Base-by-base conservation (phyloP, 306 rosid genomes). In the Sphenostylis stenocarpa region DNA sequence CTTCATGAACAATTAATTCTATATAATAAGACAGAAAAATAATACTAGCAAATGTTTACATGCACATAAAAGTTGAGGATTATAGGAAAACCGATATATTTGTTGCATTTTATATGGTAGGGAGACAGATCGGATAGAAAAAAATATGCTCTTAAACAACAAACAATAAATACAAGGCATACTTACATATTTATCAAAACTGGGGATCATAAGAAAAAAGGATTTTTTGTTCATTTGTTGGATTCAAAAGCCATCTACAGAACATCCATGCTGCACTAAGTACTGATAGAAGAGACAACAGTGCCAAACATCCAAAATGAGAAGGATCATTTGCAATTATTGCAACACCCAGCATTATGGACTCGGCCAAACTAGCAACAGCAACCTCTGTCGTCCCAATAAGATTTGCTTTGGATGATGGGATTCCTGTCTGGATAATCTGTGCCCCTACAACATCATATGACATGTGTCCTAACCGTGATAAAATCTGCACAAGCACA, bases 401-500 rank as follows among this genome's bases (percentile, higher is more conserved):
- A 79, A 96, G 87, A 85, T 92, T 91, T 64, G 97, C 97, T 88
- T 96, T 92, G 21, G 97, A 90, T n/a, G 96, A 82, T 24, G 98
- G 99, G 82, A 92, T 91, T 49, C 97, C 97, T 17, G 94, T 96
- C 77, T 96, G 99, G 67, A 92, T 85, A 86, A 96, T 96, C 84
- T 96, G 99, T 4, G 89, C 96, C 80, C 91, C 98, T 57, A 91
- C 98, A 44, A 96, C 97, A 77, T 91, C 95, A 7, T 96, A 92
- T 39, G 99, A 96, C 97, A 91, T 91, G 91, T 96, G 95, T 72
- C 99, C 98, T 55, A 92, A 67, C 83, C 97, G 89, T 2, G 99
- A 96, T 60, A 92, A 65, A 77, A 96, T 90, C 97, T 96, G 88
- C 80, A 81, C 56, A 72, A 80, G 52, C 28, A 74, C 69, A 65